Evolutionary conservation across 345 rosid species (phyloP), one percentile per base, ranked within the genome.

Genomic region (Luvunga scandens): DNA sequence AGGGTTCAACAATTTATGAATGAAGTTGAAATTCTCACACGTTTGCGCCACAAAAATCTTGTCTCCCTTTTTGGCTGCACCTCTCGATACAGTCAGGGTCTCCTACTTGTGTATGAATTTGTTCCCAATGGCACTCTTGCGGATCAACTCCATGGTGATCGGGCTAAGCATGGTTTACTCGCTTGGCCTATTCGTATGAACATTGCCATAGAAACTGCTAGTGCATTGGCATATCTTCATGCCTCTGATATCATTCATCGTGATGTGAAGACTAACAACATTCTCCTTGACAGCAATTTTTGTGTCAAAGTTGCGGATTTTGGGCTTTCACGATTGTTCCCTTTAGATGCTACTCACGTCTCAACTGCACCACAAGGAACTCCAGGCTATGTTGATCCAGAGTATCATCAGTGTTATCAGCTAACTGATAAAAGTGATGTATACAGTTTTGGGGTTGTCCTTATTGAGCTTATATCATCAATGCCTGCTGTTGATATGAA

Each of bases 281-380:
- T 91, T 74, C 92, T 90, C 77, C 91, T 91, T 0, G 92, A 87
- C 73, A 71, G 63, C 12, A 90, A 86, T 21, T 90, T 85, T 13
- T 22, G 80, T 22, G 94, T 91, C 72, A 91, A 91, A 78, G 89
- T 91, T 18, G 92, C 90, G 0, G 96, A 91, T 84, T 91, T 91
- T 7, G 94, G 94, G 5, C 85, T 91, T 27, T 90, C 96, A 0
- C 79, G 91, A 75, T 59, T 90, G 84, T 83, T 77, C 70, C 92
- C 90, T 1, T 69, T 10, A 9, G 83, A 90, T 77, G 92, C 87
- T 48, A 92, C 91, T 28, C 94, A 92, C 59, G 73, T 92, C 24
- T 92, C 94, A 42, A 89, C 94, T 1, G 89, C 89, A 80, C 96
- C 96, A 76, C 92, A 91, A 64, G 95, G 95, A 19, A 90, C 92